phyloP scores from a whole-genome alignment of 768 basidiomycete genomes.

The Tubosaeta brunneosetosa region DNA sequence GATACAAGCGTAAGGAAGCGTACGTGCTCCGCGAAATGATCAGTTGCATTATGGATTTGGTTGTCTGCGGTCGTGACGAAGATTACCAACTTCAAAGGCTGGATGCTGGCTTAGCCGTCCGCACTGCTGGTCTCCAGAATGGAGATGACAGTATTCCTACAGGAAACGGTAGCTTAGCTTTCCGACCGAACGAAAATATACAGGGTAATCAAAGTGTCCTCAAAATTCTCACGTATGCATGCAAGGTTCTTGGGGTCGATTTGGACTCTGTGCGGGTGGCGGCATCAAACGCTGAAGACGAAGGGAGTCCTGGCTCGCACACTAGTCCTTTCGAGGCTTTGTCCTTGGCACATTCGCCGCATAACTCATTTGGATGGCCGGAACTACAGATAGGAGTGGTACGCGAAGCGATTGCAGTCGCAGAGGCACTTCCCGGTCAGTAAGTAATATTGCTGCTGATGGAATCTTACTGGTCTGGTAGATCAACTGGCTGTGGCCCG shows the following conservation, averaged over 20 bases:
- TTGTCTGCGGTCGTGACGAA: conserved; percentile 83
- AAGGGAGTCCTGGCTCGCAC: conserved; percentile 14
- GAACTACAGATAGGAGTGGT: conserved; percentile 93
- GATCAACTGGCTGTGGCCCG: conserved; percentile 84
- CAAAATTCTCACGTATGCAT: conserved; percentile 65
- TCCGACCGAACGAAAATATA: conserved; percentile 67
- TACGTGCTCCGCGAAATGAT: conserved; percentile 82
- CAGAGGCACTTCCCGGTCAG: conserved; percentile 86
- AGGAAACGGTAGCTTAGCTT: conserved; percentile 55
- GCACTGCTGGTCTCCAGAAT: conserved; percentile 37
- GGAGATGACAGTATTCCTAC: conserved; percentile 19
- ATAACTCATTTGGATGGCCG: conserved; percentile 82
- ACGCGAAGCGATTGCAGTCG: conserved; percentile 86
- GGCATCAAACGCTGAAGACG: conserved; percentile 24
- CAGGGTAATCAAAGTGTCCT: conserved; percentile 84
- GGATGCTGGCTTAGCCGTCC: conserved; percentile 43
- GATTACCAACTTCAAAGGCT: conserved; percentile 45
- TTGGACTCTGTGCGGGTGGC: conserved; percentile 64
- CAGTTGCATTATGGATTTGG: conserved; percentile 76
- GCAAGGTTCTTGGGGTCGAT: conserved; percentile 77
- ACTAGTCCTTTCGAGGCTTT: conserved; percentile 35
- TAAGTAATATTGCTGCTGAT: conserved; percentile 6
- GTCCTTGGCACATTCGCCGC: conserved; percentile 31
- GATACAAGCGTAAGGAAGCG: conserved; percentile 84
- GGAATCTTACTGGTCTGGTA: conserved; percentile 27